Percentiles rank a stretch among this genome's conserved stretches.
These are phyloP conservation scores for Begonia peltatifolia DNA, from an alignment of 306 rosid genomes.

Conservation along the genomic window DNA sequence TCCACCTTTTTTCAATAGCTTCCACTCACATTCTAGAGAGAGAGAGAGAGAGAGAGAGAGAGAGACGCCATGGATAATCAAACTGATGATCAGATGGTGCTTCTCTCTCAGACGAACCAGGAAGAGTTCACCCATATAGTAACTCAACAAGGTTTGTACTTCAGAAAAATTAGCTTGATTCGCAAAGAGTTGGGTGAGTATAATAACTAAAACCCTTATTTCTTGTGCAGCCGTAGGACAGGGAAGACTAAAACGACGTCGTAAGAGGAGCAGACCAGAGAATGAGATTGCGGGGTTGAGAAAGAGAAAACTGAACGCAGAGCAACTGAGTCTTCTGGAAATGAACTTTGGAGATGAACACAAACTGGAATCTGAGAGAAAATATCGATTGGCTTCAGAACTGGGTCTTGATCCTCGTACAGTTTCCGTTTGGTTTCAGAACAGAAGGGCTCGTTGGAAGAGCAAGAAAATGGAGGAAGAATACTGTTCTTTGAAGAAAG, in stretches of 20 bases:
- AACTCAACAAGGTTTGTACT: too few species aligned
- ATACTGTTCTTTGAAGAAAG: constrained; percentile 42
- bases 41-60: too few species aligned
- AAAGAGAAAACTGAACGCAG: constrained; percentile 67
- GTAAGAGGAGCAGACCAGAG: constrained; percentile 59
- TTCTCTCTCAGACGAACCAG: too few species aligned
- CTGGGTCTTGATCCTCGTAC: constrained; percentile 85
- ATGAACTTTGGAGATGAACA: constrained; percentile 55
- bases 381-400: constrained; percentile 61
- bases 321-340: constrained; percentile 59
- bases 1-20: not conserved
- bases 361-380: constrained; percentile 69
- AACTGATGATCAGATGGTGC: not conserved
- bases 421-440: constrained; percentile 94
- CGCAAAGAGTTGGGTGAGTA: too few species aligned
- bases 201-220: too few species aligned
- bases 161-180: too few species aligned
- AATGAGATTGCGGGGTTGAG: constrained; percentile 14
- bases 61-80: not conserved
- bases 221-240: too few species aligned
- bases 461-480: constrained; percentile 79
- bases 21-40: too few species aligned
- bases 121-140: too few species aligned
- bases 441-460: constrained; percentile 94
- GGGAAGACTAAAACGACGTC: constrained; percentile 42